Conservation (phyloP, 1,284 basidiomycete species). For the Cutaneotrichosporon cyanovorans region DNA sequence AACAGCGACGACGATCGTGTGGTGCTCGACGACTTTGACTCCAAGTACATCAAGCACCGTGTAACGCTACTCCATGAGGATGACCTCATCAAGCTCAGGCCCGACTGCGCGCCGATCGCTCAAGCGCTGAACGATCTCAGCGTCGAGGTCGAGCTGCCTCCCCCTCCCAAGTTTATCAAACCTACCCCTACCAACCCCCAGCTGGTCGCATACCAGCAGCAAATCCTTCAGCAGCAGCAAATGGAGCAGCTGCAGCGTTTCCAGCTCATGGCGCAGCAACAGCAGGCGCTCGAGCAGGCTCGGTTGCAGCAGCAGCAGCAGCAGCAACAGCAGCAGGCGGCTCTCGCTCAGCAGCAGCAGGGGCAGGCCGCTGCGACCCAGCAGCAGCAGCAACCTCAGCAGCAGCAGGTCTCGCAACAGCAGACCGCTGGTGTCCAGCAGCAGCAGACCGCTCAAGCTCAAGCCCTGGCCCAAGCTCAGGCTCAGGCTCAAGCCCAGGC, state of each 20-base stretch:
- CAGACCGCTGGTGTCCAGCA: constrained; percentile 10
- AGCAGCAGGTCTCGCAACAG: constrained; percentile 10
- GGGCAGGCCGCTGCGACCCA: constrained; percentile 5
- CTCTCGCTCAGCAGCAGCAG: constrained; percentile 8
- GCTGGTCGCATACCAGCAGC: constrained; percentile 23
- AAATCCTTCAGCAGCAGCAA: constrained; percentile 35
- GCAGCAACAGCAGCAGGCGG: constrained; percentile 12
- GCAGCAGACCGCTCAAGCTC: constrained; percentile 3
- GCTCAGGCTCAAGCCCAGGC: constrained; percentile 1
- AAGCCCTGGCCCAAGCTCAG: constrained; percentile 6
- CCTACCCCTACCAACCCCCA: constrained; percentile 31
- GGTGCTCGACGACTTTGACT: constrained; percentile 44
- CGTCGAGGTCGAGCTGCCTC: constrained; percentile 35
- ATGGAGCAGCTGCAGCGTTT: constrained; percentile 37
- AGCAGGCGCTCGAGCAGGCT: constrained; percentile 24
- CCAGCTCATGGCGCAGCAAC: constrained; percentile 34
- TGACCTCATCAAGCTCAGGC: constrained; percentile 36
- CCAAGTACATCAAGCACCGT: constrained; percentile 41
- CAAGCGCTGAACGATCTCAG: constrained; percentile 28
- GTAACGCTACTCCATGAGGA: constrained; percentile 32
- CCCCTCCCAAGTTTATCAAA: constrained; percentile 37
- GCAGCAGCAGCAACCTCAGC: constrained; percentile 6
- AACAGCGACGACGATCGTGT: constrained; percentile 39
- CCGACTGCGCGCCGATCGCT: constrained; percentile 28
- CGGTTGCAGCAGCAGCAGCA: constrained; percentile 27